Conservation (phyloP, 106 monocot genomes). For the Dendrobium huoshanense region DNA sequence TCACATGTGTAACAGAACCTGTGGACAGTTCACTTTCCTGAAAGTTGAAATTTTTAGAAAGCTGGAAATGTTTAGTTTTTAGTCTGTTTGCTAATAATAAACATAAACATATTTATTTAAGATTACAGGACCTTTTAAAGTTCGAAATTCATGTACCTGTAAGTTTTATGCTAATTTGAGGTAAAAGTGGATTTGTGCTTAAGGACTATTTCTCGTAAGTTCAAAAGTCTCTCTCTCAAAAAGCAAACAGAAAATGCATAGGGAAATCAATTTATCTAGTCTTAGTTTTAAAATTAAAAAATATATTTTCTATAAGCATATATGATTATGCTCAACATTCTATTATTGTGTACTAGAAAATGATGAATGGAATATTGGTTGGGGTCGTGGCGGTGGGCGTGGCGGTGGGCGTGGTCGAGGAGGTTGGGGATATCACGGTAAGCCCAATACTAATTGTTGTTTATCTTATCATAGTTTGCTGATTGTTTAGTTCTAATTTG, state of each 20-base stretch:
- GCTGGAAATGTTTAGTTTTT: background rate
- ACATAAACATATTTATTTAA: background rate
- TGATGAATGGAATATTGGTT: conserved; percentile 51
- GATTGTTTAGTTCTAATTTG: background rate
- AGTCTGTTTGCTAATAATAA: background rate
- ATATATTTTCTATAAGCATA: background rate
- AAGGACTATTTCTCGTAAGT: background rate
- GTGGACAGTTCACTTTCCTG: background rate
- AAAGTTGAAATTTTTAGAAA: background rate
- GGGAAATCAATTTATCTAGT: background rate
- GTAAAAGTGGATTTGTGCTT: background rate
- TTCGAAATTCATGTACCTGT: background rate
- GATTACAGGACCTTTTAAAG: background rate
- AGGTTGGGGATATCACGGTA: conserved; percentile 59
- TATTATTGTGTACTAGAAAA: conserved; percentile 38
- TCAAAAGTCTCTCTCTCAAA: background rate
- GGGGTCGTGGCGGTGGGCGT: conserved; percentile 31
- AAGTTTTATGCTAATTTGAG: background rate
- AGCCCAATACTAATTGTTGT: conserved; percentile 1
- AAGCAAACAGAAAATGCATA: background rate
- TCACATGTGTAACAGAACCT: background rate
- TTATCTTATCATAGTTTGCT: background rate
- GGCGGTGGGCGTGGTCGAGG: conserved; percentile 41
- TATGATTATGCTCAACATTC: background rate
- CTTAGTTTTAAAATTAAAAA: background rate